Base-by-base conservation (phyloP, 179 eudicot species). In the Beta macrorhiza region DNA sequence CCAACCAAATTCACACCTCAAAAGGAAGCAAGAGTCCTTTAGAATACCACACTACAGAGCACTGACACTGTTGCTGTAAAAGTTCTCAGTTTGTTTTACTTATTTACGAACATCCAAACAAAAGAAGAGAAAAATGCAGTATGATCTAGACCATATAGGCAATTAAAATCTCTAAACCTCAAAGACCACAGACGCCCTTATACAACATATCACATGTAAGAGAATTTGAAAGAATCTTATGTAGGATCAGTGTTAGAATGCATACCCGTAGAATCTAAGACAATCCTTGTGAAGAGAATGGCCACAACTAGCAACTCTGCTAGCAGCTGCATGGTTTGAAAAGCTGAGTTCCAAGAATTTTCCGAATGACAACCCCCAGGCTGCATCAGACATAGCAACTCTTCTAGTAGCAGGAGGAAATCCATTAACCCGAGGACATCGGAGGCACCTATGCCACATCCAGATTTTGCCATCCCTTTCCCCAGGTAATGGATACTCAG, bases 401-500 rank as follows among this genome's bases (percentile, higher is more conserved):
- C 89, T 85, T 78, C 71, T 84, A 64, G 89, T 89, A 72, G 89
- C 85, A 44, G 89, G 91, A 80, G 91, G 89, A 61, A 80, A 87
- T 55, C 91, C 89, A 57, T 87, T 62, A 19, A 78, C 47, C 13
- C 89, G 85, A 45, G 88, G 89, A 83, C 91, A 89, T 51, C 89
- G 86, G 57, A 87, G 87, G 77, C 91, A 89, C 81, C 91, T 83
- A 81, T 89, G 91, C 91, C 91, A 89, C 91, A 89, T 89, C 89
- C 88, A 89, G 52, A 89, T 89, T 78, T 89, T 89, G 53, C 88
- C 84, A 19, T 87, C 89, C 65, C 73, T 76, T 71, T 88, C 86
- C 58, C 90, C 90, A 22, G 88, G 83, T 61, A 87, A 78, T 45
- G 58, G 71, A 49, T 72, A 78, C 56, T 85, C 89, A 47, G 81